Conservation (phyloP, 805 yeast genomes). For the Sugiyamaella qingdaonensis region DNA sequence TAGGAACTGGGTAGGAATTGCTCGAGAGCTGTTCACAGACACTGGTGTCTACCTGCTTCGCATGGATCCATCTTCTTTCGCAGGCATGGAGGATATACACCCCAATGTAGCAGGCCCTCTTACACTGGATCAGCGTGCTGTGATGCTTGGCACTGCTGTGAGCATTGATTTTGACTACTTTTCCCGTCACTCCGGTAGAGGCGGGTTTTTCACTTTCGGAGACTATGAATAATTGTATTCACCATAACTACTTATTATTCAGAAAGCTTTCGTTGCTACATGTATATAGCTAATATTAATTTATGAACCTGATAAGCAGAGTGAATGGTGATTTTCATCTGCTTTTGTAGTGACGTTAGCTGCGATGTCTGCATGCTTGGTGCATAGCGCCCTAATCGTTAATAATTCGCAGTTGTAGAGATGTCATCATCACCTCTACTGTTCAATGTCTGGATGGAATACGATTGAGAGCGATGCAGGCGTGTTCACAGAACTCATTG, state of each 20-base stretch:
- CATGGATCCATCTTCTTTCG: conserved; percentile 67
- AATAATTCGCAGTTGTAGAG: too few relatives aligned
- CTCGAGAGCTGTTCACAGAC: conserved; percentile 89
- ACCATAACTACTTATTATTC: too few relatives aligned
- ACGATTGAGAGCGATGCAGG: conserved; percentile 66
- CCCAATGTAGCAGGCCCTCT: conserved; percentile 47
- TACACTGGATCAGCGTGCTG: conserved; percentile 78
- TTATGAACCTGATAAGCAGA: neutral
- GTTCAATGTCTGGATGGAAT: conserved; percentile 45
- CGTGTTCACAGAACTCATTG: conserved; percentile 60
- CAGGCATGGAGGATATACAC: conserved; percentile 51
- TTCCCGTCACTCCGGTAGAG: conserved; percentile 77
- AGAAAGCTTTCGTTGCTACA: neutral
- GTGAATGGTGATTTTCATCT: too few relatives aligned
- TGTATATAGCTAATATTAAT: neutral
- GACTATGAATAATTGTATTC: conserved; percentile 14
- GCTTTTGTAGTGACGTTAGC: too few relatives aligned
- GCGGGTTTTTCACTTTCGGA: conserved; percentile 26
- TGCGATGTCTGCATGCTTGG: too few relatives aligned
- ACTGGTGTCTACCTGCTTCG: conserved; percentile 87
- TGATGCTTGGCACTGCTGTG: conserved; percentile 80
- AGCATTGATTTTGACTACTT: conserved; percentile 95
- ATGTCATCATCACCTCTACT: too few relatives aligned
- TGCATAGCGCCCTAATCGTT: too few relatives aligned
- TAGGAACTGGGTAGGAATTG: conserved; percentile 93